Percentiles rank a stretch among this genome's conserved stretches.
phyloP scores from a whole-genome alignment of 1,284 basidiomycete genomes.

The Sporisorium reilianum region DNA sequence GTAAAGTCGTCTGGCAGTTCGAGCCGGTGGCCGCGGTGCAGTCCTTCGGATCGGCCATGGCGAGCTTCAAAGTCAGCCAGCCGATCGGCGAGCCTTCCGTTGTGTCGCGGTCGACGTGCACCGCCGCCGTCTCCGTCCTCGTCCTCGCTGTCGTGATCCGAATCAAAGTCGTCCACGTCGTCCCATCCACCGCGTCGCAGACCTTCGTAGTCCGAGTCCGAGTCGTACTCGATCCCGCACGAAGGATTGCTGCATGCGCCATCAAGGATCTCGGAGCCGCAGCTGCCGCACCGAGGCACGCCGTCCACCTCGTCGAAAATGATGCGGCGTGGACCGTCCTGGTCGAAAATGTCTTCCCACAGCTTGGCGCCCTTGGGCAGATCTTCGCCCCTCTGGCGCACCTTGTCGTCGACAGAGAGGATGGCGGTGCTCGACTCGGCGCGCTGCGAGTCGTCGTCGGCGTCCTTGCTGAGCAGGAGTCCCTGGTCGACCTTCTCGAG shows the following conservation, averaged over 20 bases:
- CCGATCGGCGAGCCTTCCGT: constrained; percentile 5
- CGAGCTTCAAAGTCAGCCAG: constrained; percentile 28
- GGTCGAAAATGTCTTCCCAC: constrained; percentile 56
- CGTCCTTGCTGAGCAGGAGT: constrained; percentile 26
- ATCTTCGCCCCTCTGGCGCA: constrained; percentile 36
- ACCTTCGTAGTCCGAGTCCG: constrained; percentile 28
- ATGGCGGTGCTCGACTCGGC: constrained; percentile 34
- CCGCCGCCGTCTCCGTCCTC: constrained; percentile 8
- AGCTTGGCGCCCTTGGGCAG: constrained; percentile 43
- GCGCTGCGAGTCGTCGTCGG: constrained; percentile 24
- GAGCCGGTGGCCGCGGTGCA: constrained; percentile 15
- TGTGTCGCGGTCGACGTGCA: not conserved
- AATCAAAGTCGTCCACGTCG: constrained; percentile 24
- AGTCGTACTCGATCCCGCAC: constrained; percentile 54
- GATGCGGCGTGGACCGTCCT: constrained; percentile 36
- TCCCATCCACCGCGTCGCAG: constrained; percentile 21
- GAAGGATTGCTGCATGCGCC: constrained; percentile 55
- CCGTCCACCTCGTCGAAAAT: constrained; percentile 63
- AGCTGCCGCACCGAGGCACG: constrained; percentile 60
- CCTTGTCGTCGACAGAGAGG: constrained; percentile 35
- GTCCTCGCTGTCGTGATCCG: constrained; percentile 9
- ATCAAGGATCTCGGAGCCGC: constrained; percentile 61
- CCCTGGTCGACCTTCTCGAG: constrained; percentile 51
- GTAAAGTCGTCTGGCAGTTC: constrained; percentile 9
- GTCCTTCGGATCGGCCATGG: constrained; percentile 18